These are phyloP conservation scores for Suillus tomentosus DNA, from an alignment of 768 basidiomycete genomes.

Conservation along the genomic window DNA sequence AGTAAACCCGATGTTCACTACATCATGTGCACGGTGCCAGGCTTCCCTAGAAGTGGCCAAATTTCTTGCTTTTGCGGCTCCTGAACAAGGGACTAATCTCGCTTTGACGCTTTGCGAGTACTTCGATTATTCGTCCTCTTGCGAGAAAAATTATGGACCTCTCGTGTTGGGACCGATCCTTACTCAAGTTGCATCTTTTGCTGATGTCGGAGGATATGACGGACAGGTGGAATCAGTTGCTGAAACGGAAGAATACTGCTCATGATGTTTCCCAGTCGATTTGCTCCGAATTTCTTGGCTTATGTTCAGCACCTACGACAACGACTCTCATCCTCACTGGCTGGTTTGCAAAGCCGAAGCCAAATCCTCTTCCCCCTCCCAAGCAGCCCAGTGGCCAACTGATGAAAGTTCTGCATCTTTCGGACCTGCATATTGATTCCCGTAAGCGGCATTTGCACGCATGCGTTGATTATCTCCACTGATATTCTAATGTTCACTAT, in stretches of 20 bases:
- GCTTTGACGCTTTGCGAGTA: constrained; percentile 60
- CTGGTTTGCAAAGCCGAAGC: constrained; percentile 82
- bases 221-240: constrained; percentile 53
- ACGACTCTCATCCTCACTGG: constrained; percentile 60
- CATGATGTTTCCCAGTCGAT: constrained; percentile 42
- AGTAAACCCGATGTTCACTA: constrained; percentile 54
- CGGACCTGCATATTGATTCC: constrained; percentile 77
- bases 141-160: constrained; percentile 49
- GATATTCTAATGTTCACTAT: constrained; percentile 9
- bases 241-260: not conserved
- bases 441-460: constrained; percentile 40
- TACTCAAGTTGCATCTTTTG: constrained; percentile 72
- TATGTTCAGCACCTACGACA: constrained; percentile 60
- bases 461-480: constrained; percentile 5
- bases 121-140: constrained; percentile 54
- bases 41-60: constrained; percentile 64
- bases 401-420: constrained; percentile 75
- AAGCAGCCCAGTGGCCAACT: constrained; percentile 63
- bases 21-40: constrained; percentile 62
- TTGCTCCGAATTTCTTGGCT: constrained; percentile 58
- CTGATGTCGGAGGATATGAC: constrained; percentile 71
- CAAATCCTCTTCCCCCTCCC: constrained; percentile 58
- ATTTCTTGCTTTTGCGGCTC: constrained; percentile 65
- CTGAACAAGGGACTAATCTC: constrained; percentile 58
- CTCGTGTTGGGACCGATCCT: constrained; percentile 57